Conservation (phyloP, 1,284 basidiomycete species). For the Pholiota adiposa region DNA sequence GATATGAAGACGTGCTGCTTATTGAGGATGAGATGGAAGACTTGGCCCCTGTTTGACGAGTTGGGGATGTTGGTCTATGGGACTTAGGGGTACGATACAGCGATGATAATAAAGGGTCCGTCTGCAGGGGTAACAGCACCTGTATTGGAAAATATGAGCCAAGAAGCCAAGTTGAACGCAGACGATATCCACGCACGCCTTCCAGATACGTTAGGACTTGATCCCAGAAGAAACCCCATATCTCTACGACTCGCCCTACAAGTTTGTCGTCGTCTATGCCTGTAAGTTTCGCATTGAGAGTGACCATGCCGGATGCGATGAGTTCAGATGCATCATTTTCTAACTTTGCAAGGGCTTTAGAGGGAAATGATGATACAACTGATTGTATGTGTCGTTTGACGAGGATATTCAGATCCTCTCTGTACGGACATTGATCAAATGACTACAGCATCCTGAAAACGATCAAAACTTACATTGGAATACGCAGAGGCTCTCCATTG, state of each 20-base stretch:
- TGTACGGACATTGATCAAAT: constrained; percentile 30
- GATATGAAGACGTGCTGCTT: constrained; percentile 34
- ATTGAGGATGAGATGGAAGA: constrained; percentile 40
- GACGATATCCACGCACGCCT: constrained; percentile 56
- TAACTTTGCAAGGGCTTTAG: constrained; percentile 67
- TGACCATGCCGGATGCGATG: constrained; percentile 88
- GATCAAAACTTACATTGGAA: constrained; percentile 69
- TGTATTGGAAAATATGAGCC: constrained; percentile 30
- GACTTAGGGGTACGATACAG: constrained; percentile 63
- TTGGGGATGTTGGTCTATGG: constrained; percentile 62
- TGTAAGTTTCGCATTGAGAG: constrained; percentile 83
- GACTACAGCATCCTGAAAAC: neutral
- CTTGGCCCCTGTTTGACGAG: constrained; percentile 49
- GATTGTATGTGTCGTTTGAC: constrained; percentile 79
- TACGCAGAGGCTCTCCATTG: constrained; percentile 88
- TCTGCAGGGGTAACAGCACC: constrained; percentile 80
- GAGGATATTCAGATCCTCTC: constrained; percentile 87
- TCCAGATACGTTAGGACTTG: constrained; percentile 90
- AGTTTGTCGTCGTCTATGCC: constrained; percentile 78
- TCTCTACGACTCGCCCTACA: constrained; percentile 78
- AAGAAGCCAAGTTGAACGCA: neutral
- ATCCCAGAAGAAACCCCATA: constrained; percentile 96
- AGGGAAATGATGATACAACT: constrained; percentile 65
- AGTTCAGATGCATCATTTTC: constrained; percentile 84
- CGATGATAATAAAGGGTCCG: constrained; percentile 68